Conservation (phyloP, 768 basidiomycete genomes). For the Inosperma sp. region DNA sequence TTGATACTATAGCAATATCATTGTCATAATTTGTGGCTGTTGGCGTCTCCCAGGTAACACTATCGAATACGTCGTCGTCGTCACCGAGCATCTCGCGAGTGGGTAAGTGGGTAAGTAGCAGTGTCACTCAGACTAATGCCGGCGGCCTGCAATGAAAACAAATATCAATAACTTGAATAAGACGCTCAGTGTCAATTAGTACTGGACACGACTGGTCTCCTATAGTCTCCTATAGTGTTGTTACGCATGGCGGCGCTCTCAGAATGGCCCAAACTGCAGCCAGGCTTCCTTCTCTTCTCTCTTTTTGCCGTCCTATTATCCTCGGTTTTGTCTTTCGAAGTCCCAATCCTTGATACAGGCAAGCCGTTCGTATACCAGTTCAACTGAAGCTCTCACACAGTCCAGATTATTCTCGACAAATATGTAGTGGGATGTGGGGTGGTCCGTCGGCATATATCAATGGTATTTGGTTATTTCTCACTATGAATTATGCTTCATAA, state of each 20-base stretch:
- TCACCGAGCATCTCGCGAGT: conserved; percentile 63
- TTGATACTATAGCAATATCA: conserved; percentile 33
- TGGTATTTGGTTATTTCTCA: conserved; percentile 39
- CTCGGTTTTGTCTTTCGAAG: conserved; percentile 50
- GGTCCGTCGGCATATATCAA: conserved; percentile 76
- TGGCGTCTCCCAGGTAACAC: conserved; percentile 85
- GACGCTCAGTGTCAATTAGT: too few relatives aligned
- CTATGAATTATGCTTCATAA: not conserved
- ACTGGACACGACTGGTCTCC: too few relatives aligned
- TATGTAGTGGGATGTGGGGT: conserved; percentile 95
- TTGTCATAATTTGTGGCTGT: conserved; percentile 47
- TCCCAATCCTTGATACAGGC: conserved; percentile 62
- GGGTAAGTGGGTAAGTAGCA: conserved; percentile 17
- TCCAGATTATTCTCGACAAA: conserved; percentile 76
- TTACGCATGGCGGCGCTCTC: conserved; percentile 15
- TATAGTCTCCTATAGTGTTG: too few relatives aligned
- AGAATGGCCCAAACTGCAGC: conserved; percentile 20
- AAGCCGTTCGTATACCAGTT: conserved; percentile 12
- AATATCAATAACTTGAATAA: conserved; percentile 34
- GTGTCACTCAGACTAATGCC: conserved; percentile 13
- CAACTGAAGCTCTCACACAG: conserved; percentile 5
- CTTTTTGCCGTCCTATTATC: conserved; percentile 32
- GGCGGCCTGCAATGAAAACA: conserved; percentile 31
- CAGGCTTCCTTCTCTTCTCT: conserved; percentile 23
- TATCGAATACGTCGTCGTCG: conserved; percentile 89